Percentiles rank a stretch among this genome's conserved stretches.
phyloP scores from a whole-genome alignment of 2,329 filamentous ascomycete species.

The Talaromyces albobiverticillius region DNA sequence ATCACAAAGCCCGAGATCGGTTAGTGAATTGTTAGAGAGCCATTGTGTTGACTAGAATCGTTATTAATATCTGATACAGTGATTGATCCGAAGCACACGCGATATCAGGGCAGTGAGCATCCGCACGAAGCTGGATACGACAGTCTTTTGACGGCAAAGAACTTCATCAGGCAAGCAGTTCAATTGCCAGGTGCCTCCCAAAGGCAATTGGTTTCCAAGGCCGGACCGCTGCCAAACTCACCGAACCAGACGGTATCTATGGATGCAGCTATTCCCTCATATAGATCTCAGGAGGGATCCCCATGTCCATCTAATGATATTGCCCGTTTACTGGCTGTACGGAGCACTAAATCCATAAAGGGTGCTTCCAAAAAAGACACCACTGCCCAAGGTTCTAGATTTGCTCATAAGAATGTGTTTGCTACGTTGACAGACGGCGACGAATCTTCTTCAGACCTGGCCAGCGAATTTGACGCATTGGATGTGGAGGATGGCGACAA shows the following conservation, averaged over 20 bases:
- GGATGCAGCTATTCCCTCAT: neutral
- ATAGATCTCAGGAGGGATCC: no score
- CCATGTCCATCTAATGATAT: no score
- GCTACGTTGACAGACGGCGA: conserved; percentile 18
- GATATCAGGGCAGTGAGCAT: conserved; percentile 26
- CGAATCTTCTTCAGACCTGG: conserved; percentile 12
- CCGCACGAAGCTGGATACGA: conserved; percentile 63
- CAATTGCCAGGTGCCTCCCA: conserved; percentile 41
- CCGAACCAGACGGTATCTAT: neutral
- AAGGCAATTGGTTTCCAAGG: conserved; percentile 17
- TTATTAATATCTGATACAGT: conserved; percentile 19
- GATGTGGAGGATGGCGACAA: conserved; percentile 24
- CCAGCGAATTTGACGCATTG: conserved; percentile 7
- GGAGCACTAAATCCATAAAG: no score
- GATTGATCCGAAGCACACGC: conserved; percentile 28
- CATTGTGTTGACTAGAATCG: neutral
- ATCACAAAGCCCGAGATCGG: conserved; percentile 29
- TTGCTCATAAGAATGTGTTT: conserved; percentile 29
- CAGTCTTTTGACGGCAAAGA: conserved; percentile 58
- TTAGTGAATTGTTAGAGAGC: conserved; percentile 17
- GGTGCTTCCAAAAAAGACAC: neutral
- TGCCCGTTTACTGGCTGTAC: no score
- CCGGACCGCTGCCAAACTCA: neutral
- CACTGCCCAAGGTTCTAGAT: no score
- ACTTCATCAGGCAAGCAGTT: conserved; percentile 55